These are phyloP conservation scores for Aristolochia contorta DNA, from an alignment of 164 flowering plant genomes.

Conservation along the genomic window DNA sequence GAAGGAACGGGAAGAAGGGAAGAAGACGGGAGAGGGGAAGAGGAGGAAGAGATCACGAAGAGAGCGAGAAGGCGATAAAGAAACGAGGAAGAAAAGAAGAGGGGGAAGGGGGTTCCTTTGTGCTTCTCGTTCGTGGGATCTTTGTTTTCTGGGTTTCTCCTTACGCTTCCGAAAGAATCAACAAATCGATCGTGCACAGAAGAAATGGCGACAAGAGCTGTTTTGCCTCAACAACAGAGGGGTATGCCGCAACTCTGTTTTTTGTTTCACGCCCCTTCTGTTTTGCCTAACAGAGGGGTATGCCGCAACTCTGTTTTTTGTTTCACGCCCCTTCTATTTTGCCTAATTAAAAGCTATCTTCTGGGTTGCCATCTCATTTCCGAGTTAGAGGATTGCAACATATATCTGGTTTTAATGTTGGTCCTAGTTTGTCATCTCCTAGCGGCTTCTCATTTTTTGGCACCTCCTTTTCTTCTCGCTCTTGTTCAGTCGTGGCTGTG, in stretches of 20 bases:
- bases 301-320: background rate
- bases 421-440: background rate
- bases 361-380: background rate
- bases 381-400: background rate
- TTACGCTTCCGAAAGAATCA: conserved; percentile 9
- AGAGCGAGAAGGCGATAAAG: background rate
- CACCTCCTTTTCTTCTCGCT: background rate
- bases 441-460: background rate
- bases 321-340: conserved; percentile 6
- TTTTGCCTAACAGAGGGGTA: conserved; percentile 42
- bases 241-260: conserved; percentile 18
- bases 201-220: conserved; percentile 57
- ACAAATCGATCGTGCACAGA: background rate
- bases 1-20: conserved; percentile 1
- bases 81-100: background rate
- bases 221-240: conserved; percentile 40
- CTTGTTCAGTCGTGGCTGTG: background rate
- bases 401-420: too few relatives aligned
- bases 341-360: background rate
- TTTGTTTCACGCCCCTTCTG: background rate
- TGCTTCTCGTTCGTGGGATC: background rate
- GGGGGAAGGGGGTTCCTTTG: background rate
- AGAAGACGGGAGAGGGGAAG: background rate
- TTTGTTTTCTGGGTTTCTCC: conserved; percentile 5
- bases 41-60: conserved; percentile 4